Conservation (phyloP, 495 filamentous ascomycete species). For the Neurospora discreta region DNA sequence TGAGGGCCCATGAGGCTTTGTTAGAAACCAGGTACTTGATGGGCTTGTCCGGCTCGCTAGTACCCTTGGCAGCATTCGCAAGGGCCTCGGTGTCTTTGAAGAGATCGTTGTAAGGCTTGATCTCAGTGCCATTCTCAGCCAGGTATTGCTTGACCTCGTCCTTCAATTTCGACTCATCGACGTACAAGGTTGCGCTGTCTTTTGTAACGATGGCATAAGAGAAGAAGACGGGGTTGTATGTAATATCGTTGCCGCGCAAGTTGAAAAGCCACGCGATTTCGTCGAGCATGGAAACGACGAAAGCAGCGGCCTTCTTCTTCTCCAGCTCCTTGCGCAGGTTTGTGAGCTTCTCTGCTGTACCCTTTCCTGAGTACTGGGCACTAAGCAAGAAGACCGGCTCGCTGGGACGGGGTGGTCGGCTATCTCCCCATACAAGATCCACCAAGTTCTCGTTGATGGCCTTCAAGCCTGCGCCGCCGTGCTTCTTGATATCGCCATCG, state of each 20-base stretch:
- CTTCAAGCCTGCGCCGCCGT: constrained; percentile 64
- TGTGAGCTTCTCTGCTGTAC: constrained; percentile 69
- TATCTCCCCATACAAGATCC: constrained; percentile 72
- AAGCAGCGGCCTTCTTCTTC: constrained; percentile 78
- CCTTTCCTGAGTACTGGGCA: constrained; percentile 70
- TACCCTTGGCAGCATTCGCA: constrained; percentile 31
- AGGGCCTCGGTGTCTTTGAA: constrained; percentile 65
- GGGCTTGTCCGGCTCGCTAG: constrained; percentile 13
- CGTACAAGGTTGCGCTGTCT: constrained; percentile 70
- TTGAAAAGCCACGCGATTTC: constrained; percentile 99
- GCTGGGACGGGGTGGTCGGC: constrained; percentile 61
- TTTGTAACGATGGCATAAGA: constrained; percentile 88
- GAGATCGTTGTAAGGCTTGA: constrained; percentile 79
- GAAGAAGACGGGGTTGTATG: constrained; percentile 98
- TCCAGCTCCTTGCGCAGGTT: constrained; percentile 85
- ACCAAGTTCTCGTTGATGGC: constrained; percentile 72
- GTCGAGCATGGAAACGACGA: constrained; percentile 91
- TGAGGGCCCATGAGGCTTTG: constrained; percentile 88
- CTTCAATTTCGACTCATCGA: constrained; percentile 68
- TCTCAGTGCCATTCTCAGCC: constrained; percentile 50
- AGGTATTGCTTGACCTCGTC: constrained; percentile 61
- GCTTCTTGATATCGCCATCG: constrained; percentile 76
- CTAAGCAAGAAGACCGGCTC: constrained; percentile 62
- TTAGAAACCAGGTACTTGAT: constrained; percentile 83
- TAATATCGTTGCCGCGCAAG: constrained; percentile 89